phyloP scores from a whole-genome alignment of 2,329 filamentous ascomycete species.

The Eutypella sp. region DNA sequence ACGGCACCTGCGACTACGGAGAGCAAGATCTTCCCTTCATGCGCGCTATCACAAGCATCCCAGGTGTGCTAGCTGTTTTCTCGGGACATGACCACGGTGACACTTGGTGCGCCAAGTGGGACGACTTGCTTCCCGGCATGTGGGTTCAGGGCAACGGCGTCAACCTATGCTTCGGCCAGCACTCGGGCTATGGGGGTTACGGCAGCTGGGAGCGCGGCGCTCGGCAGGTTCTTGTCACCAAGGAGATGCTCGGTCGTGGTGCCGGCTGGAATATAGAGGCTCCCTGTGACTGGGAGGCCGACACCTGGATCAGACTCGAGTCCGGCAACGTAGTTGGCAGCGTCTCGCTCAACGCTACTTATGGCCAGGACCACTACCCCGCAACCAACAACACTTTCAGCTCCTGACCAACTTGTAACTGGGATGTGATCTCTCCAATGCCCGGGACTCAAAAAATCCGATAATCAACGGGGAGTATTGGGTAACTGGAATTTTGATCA shows the following conservation, averaged over 20 bases:
- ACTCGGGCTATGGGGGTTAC: slow-evolving; percentile 67
- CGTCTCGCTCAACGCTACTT: slow-evolving; percentile 55
- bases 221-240: slow-evolving; percentile 47
- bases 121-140: slow-evolving; percentile 23
- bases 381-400: slow-evolving; percentile 32
- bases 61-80: slow-evolving; percentile 54
- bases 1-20: slow-evolving; percentile 36
- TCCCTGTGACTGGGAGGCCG: too few relatives aligned
- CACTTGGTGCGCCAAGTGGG: slow-evolving; percentile 52
- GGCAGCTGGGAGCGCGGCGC: slow-evolving; percentile 58
- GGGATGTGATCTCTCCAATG: slow-evolving; percentile 3
- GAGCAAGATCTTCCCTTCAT: slow-evolving; percentile 58
- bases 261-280: too few relatives aligned
- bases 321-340: slow-evolving; percentile 44
- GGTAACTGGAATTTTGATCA: too few relatives aligned
- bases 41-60: slow-evolving; percentile 50
- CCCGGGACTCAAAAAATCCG: too few relatives aligned
- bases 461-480: too few relatives aligned
- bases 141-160: slow-evolving; percentile 32
- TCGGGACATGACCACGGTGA: slow-evolving; percentile 63
- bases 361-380: slow-evolving; percentile 51
- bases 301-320: slow-evolving; percentile 60
- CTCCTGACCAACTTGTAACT: slow-evolving; percentile 23
- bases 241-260: slow-evolving; percentile 32
- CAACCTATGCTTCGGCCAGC: slow-evolving; percentile 55